Evolutionary conservation across 106 monocot species (phyloP).

Genomic region (Agapanthus africanus): DNA sequence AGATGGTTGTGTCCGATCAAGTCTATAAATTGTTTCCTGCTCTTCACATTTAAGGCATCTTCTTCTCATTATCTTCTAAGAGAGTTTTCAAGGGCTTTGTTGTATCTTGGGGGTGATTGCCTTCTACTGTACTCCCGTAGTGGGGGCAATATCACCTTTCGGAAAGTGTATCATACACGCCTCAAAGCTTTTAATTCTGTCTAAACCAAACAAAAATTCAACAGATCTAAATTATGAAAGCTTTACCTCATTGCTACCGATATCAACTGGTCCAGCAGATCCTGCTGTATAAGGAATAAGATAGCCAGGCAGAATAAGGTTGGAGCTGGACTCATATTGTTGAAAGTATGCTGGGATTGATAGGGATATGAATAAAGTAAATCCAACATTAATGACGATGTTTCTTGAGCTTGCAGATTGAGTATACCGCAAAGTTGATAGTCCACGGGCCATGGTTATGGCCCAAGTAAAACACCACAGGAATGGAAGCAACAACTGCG

Average conservation of each 20-base stretch:
- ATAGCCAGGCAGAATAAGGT: conserved; percentile 82
- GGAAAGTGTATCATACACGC: background rate
- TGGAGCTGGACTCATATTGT: conserved; percentile 69
- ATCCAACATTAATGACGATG: conserved; percentile 85
- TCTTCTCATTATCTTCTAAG: no score
- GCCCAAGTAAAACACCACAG: conserved; percentile 92
- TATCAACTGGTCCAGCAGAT: conserved; percentile 74
- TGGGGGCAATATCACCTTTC: background rate
- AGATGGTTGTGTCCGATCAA: no score
- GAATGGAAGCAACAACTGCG: conserved; percentile 91
- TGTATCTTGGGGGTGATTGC: no score
- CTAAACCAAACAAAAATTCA: background rate
- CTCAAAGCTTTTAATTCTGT: background rate
- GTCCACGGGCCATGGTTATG: conserved; percentile 69
- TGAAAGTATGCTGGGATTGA: conserved; percentile 92
- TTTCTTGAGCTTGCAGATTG: conserved; percentile 89
- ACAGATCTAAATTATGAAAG: background rate
- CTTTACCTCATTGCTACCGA: conserved; percentile 61
- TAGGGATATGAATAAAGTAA: conserved; percentile 88
- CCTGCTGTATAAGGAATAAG: conserved; percentile 88
- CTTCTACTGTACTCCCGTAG: no score
- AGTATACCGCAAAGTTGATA: conserved; percentile 82
- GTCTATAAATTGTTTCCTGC: no score
- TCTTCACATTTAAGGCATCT: no score
- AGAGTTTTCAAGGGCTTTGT: no score